These are phyloP conservation scores for Aspergillus baeticus DNA, from an alignment of 495 filamentous ascomycete species.

Conservation along the genomic window DNA sequence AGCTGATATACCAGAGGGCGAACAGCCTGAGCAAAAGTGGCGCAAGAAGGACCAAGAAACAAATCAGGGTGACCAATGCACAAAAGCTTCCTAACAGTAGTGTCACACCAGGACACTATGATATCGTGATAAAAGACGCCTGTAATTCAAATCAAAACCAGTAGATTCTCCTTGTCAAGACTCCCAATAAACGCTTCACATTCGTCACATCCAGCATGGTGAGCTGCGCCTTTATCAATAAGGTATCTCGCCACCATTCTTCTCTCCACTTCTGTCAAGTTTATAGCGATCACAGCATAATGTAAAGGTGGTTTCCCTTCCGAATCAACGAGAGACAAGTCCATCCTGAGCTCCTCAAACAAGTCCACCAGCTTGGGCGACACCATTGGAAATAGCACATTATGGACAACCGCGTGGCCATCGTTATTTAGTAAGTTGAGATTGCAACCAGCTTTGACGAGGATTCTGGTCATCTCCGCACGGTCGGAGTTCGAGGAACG, in stretches of 20 bases:
- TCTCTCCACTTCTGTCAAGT: too few relatives aligned
- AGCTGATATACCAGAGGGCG: background rate
- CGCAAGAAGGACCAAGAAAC: constrained; percentile 4
- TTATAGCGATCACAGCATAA: too few relatives aligned
- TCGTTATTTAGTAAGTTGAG: background rate
- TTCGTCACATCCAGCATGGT: too few relatives aligned
- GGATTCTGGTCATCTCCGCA: background rate
- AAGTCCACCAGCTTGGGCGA: background rate
- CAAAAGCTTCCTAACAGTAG: too few relatives aligned
- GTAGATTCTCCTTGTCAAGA: too few relatives aligned
- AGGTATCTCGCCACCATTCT: too few relatives aligned
- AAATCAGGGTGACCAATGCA: too few relatives aligned
- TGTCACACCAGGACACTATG: too few relatives aligned
- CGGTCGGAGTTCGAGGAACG: background rate
- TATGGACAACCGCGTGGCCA: background rate
- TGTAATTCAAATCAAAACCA: too few relatives aligned
- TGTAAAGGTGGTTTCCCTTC: background rate
- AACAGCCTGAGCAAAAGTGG: constrained; percentile 3
- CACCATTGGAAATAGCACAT: background rate
- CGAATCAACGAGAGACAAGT: background rate
- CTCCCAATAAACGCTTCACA: too few relatives aligned
- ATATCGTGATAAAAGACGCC: too few relatives aligned
- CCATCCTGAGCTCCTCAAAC: background rate
- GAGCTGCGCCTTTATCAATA: too few relatives aligned
- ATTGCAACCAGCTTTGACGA: background rate